A percentile compares a stretch with the other conserved stretches of the same genome.
These are phyloP conservation scores for Lactifluus volemus DNA, from an alignment of 768 basidiomycete genomes.

Conservation along the genomic window DNA sequence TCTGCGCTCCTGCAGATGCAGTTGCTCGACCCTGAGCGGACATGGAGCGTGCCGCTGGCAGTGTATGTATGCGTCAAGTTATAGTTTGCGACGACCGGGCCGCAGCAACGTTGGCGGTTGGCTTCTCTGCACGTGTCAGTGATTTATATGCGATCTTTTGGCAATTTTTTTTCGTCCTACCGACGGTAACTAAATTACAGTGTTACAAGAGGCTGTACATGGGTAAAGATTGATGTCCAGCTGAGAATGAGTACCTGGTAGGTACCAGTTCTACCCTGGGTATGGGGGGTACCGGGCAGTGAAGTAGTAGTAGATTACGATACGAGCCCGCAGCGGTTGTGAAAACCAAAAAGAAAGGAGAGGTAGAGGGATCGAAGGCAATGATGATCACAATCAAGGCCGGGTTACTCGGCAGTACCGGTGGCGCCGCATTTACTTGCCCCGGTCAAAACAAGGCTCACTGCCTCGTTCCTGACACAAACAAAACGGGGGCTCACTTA, in stretches of 20 bases:
- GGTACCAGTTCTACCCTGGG: not conserved
- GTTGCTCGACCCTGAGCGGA: constrained; percentile 4
- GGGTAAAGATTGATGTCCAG: too few species aligned
- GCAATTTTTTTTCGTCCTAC: too few species aligned
- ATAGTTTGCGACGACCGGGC: not conserved
- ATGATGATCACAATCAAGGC: not conserved
- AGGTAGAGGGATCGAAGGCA: too few species aligned
- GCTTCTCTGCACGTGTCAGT: too few species aligned
- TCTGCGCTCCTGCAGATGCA: constrained; percentile 14
- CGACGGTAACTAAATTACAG: too few species aligned
- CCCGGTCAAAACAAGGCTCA: not conserved
- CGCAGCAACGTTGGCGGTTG: not conserved
- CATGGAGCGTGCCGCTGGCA: not conserved
- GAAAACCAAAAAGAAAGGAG: too few species aligned
- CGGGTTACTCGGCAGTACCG: too few species aligned
- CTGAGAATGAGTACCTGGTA: not conserved
- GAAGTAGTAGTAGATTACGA: not conserved
- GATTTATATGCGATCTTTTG: too few species aligned
- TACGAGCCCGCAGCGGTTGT: too few species aligned
- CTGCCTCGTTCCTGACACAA: constrained; percentile 19
- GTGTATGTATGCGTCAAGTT: not conserved
- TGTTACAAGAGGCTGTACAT: too few species aligned
- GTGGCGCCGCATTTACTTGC: too few species aligned
- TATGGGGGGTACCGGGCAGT: not conserved
- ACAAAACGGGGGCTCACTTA: constrained; percentile 13